Evolutionary conservation across 2,329 filamentous ascomycete genomes (phyloP), one percentile per base, ranked within the genome.

Genomic region (Pestalotiopsis sp.): DNA sequence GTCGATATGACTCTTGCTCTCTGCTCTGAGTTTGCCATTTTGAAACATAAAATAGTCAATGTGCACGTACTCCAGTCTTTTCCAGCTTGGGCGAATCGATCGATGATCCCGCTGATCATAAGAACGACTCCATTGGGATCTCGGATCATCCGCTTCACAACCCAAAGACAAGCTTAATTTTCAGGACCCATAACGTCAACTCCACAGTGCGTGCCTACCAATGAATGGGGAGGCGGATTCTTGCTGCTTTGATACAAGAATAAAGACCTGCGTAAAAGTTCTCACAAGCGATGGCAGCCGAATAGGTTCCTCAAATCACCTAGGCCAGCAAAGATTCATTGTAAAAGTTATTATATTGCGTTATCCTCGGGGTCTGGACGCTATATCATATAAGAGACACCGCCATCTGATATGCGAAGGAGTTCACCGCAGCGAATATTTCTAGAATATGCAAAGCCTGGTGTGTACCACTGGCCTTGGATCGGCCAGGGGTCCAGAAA

Each of bases 41-140:
- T 35, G 7, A 13, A 35, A 58, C 11, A 58, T 22, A 20, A 2
- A 26, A n/a, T 26, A 58, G 2, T 20, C 3, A 17, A 10, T 35
- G 5, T 22, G 24, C 22, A 26, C 22, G 56, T 6, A 26, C 22
- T 58, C 6, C 17, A 14, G 17, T 24, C n/a, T 44, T 48, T 44
- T 44, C 35, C 20, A 62, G 58, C 60, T 52, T 52, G 38, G 60
- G 38, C 35, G 38, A 63, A 48, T 17, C 13, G 17, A 63, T 63
- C 60, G 60, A 44, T 48, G 60, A 63, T 63, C 60, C 13, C 39
- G 60, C 38, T 63, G 60, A 63, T 63, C 60, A 35, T n/a, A 10
- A 20, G 13, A 35, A 61, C 13, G 6, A 30, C 55, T 40, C 11
- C 60, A 26, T 62, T 14, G 60, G 44, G 60, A 48, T 39, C 35